Evolutionary conservation across 176 grass and related monocot genomes (phyloP), one percentile per base, ranked within the genome.

Genomic region (Luzula sylvatica): DNA sequence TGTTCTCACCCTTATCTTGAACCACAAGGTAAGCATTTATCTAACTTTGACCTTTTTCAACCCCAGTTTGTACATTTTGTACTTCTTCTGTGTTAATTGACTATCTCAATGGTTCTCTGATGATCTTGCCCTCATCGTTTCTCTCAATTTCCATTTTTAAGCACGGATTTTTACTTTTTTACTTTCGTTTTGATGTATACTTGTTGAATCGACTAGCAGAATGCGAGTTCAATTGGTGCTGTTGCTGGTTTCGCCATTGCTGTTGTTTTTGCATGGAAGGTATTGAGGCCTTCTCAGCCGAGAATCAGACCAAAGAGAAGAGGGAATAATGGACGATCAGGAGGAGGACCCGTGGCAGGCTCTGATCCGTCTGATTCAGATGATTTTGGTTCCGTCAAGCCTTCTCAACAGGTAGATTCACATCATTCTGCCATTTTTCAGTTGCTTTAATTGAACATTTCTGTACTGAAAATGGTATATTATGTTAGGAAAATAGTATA

Each of bases 221-320:
- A 61, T 24, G 85, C 65, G 7, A 78, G 86, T 0, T 90, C 92
- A 13, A 58, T 98, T 23, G 81, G 81, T 38, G 85, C 92, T 15
- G 81, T 87, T 42, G 92, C 92, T 11, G 92, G 92, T 7, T 98
- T 98, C 55, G 92, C 92, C 35, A 87, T 98, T 76, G 92, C 92
- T 2, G 68, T 90, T 15, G 78, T 90, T 2, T 98, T 98, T 65
- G 81, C 80, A 8, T 98, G 92, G 92, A 98, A 65, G 68, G 72
- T 98, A 57, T 27, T 90, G 67, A 76, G 74, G 40, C 66, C 70
- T 5, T 45, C 65, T 27, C 69, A 66, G 26, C 52, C 72, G 23
- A 60, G 75, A 19, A 46, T 50, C 4, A 47, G 65, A 9, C 78
- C 77, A 23, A 98, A 98, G 77, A 82, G 78, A 45, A 64, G 43